phyloP scores from a whole-genome alignment of 2,329 filamentous ascomycete species.

The Lecanicillium sp. region DNA sequence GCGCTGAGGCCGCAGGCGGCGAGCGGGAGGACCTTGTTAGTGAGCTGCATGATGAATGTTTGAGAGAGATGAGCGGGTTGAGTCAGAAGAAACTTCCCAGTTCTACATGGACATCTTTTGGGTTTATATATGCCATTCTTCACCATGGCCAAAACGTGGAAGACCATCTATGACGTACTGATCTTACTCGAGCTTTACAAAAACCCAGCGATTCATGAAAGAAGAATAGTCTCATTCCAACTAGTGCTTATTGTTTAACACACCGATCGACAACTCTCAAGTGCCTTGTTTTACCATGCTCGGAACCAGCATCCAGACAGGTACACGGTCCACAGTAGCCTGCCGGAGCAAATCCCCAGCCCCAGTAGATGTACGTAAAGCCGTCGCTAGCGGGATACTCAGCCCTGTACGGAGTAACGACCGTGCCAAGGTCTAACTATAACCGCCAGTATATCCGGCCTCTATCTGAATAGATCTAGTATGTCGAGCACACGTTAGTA shows the following conservation, averaged over 20 bases:
- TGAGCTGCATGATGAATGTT: conserved; percentile 4
- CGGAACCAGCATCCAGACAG: background rate
- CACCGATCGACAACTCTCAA: background rate
- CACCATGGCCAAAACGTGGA: too few relatives aligned
- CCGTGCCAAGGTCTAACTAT: too few relatives aligned
- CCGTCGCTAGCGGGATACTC: background rate
- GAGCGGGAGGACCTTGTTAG: background rate
- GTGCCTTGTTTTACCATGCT: background rate
- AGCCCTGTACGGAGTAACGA: background rate
- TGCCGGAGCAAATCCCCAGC: background rate
- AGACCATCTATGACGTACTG: conserved; percentile 1
- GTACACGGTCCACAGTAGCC: background rate
- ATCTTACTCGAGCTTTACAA: background rate
- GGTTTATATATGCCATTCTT: too few relatives aligned
- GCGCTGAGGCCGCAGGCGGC: background rate
- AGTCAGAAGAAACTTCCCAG: background rate
- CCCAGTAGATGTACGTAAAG: background rate
- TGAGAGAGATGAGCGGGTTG: background rate
- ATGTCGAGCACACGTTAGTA: background rate
- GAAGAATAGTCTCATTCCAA: background rate
- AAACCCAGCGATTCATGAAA: background rate
- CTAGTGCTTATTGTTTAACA: conserved; percentile 7
- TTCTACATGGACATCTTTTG: too few relatives aligned
- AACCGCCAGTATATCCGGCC: too few relatives aligned
- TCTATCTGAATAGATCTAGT: too few relatives aligned